A percentile compares a stretch with the other conserved stretches of the same genome.
Conservation (phyloP, 352 stramenopile genomes). For the Phytophthora constricta region DNA sequence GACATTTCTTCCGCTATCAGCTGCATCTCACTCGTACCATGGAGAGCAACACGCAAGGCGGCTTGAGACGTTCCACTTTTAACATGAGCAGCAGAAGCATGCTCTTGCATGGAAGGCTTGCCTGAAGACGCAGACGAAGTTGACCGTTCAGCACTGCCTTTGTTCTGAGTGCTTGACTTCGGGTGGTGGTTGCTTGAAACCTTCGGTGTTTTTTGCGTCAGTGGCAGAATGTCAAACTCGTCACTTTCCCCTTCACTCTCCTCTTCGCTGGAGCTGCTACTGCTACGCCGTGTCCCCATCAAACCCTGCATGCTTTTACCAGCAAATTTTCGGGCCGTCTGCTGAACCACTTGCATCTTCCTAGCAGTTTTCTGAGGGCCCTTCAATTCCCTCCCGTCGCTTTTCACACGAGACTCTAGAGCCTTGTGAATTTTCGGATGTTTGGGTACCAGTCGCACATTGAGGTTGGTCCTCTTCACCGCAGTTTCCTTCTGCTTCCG, state of each 20-base stretch:
- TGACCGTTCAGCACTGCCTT: background rate
- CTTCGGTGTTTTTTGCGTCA: background rate
- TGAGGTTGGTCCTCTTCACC: background rate
- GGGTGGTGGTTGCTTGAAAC: background rate
- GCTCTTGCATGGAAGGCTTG: conserved; percentile 4
- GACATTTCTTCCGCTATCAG: conserved; percentile 51
- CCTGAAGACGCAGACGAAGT: background rate
- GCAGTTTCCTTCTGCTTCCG: conserved; percentile 15
- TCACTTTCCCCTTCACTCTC: conserved; percentile 12
- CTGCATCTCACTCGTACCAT: conserved; percentile 25
- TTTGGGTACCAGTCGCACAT: background rate
- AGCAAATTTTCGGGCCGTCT: background rate
- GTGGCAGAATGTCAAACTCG: background rate
- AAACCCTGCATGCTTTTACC: conserved; percentile 1
- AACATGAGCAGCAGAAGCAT: background rate
- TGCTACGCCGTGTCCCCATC: background rate
- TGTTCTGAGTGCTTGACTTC: conserved; percentile 9
- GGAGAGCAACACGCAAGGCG: background rate
- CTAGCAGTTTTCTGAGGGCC: conserved; percentile 10
- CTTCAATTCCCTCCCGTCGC: background rate
- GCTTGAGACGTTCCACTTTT: conserved; percentile 5
- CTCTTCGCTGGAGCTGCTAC: conserved; percentile 29
- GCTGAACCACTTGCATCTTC: conserved; percentile 7
- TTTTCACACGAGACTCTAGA: background rate
- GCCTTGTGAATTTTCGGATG: background rate